phyloP scores from a whole-genome alignment of 2,329 filamentous ascomycete genomes.

The Ceratocystis diversiconidia region DNA sequence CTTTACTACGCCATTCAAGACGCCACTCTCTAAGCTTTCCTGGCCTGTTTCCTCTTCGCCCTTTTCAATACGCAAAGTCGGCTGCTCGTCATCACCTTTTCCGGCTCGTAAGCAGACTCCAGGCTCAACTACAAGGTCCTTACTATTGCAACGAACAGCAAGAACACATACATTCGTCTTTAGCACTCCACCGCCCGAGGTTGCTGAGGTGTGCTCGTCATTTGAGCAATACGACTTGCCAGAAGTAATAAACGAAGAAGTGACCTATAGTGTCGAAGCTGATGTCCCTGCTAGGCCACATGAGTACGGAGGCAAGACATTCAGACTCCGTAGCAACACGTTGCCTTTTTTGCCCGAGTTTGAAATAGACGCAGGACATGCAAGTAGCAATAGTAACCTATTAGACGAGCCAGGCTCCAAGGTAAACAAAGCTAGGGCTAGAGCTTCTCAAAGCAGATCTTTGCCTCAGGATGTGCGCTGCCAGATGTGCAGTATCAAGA shows the following conservation, averaged over 20 bases:
- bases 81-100: not conserved
- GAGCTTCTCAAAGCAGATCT: constrained; percentile 6
- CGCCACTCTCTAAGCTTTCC: not conserved
- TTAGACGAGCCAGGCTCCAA: not conserved
- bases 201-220: constrained; percentile 14
- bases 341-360: constrained; percentile 71
- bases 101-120: not conserved
- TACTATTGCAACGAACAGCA: not conserved
- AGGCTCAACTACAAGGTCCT: not conserved
- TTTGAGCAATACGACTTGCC: constrained; percentile 32
- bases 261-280: constrained; percentile 68
- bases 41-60: constrained; percentile 8
- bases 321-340: constrained; percentile 59
- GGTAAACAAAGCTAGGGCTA: no score
- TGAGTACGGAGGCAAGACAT: constrained; percentile 81
- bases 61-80: not conserved
- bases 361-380: constrained; percentile 39
- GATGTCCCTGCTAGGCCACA: constrained; percentile 65
- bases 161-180: not conserved
- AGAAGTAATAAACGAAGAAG: constrained; percentile 65
- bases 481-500: constrained; percentile 30
- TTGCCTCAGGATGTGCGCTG: constrained; percentile 3
- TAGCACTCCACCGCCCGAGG: constrained; percentile 22
- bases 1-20: constrained; percentile 1
- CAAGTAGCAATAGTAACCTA: constrained; percentile 20